Conservation (phyloP, 805 yeast species). For the Babjeviella inositovora region DNA sequence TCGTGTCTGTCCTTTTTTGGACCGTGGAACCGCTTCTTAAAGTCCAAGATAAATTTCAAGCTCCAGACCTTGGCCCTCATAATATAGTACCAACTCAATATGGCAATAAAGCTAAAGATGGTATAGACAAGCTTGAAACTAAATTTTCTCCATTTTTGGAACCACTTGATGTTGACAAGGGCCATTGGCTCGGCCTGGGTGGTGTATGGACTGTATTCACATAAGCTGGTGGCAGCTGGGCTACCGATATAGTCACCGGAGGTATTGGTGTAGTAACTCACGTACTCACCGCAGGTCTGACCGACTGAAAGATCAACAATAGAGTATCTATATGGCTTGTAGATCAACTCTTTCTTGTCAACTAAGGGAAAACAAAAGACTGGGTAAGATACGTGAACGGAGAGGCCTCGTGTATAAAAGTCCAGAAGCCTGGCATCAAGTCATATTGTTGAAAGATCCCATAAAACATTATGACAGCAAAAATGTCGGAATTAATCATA, state of each 20-base stretch:
- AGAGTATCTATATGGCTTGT: background rate
- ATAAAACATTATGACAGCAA: constrained; percentile 5
- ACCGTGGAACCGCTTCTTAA: constrained; percentile 21
- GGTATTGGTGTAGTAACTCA: constrained; percentile 12
- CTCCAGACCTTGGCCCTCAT: constrained; percentile 20
- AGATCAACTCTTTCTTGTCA: constrained; percentile 5
- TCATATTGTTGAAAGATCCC: constrained; percentile 5
- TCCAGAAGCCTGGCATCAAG: constrained; percentile 43
- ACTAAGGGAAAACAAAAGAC: constrained; percentile 20
- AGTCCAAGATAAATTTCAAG: constrained; percentile 12
- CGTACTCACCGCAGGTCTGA: constrained; percentile 14
- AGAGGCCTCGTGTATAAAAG: constrained; percentile 59
- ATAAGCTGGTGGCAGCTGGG: constrained; percentile 13
- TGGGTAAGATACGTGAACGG: constrained; percentile 55
- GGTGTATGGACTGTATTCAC: constrained; percentile 15
- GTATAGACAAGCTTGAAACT: constrained; percentile 35
- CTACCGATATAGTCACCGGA: constrained; percentile 31
- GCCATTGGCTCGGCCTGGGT: constrained; percentile 13
- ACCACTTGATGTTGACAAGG: constrained; percentile 15
- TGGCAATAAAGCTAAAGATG: constrained; percentile 18
- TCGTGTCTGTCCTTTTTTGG: constrained; percentile 29
- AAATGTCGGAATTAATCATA: constrained; percentile 3
- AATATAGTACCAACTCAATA: constrained; percentile 16
- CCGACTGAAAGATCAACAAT: constrained; percentile 8
- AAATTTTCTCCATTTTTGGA: constrained; percentile 50